Base-by-base conservation (phyloP, 257 asterid genomes). In the Dorcoceras hygrometricum region DNA sequence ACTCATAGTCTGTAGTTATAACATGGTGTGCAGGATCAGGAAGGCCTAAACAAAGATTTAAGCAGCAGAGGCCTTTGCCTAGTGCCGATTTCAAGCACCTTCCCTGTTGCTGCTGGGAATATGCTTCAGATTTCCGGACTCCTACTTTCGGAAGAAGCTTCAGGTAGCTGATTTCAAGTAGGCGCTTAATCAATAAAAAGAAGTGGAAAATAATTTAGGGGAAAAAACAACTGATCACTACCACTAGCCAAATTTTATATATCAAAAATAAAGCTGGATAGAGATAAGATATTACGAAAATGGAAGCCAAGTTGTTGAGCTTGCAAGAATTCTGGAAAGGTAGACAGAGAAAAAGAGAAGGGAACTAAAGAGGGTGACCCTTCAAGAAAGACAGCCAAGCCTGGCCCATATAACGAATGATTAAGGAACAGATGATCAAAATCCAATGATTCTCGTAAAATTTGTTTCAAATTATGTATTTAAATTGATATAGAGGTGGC, bases 21-120 rank as follows among this genome's bases (percentile, higher is more conserved):
- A n/a, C 12, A 34, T 25, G 32, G 31, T 19, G 54, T 59, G 77
- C 81, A 86, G 95, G 81, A 77, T 10, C 65, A 76, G 67, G 81
- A 84, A 73, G 82, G 65, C 67, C n/a, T 39, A 25, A 75, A 63
- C 18, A 73, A 68, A 64, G 95, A 84, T 76, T 69, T 90, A 75
- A 84, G 65, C 72, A 83, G 86, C 78, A 80, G 89, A 23, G 97
- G 96, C 23, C 88, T 90, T 56, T 90, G 95, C 73, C 87, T 90
- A 23, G 95, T 90, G 58, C 96, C 97, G 27, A 67, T 88, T 57
- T 83, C 97, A 8, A 84, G 88, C 80, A 90, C 92, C n/a, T 86
- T 88, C 59, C 90, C 96, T 2, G 84, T 86, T 62, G 87, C 90
- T 22, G 71, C 95, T 12, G 95, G 84, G 75, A 77, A 76, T 5